Base-by-base conservation (phyloP, 495 filamentous ascomycete species). In the Geopyxis carbonaria region DNA sequence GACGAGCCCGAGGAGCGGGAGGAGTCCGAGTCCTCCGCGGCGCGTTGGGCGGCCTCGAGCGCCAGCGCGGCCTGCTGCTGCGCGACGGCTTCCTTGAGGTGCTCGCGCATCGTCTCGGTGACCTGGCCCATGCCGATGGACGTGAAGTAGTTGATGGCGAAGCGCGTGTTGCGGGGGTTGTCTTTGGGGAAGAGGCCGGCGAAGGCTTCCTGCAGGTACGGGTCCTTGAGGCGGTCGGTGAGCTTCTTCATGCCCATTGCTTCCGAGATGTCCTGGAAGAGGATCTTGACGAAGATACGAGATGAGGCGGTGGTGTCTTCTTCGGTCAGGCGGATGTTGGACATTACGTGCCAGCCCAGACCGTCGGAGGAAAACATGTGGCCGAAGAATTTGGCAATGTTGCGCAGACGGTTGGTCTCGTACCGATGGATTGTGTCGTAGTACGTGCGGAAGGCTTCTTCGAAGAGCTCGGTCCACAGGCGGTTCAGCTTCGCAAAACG, bases 101-200 rank as follows among this genome's bases (percentile, higher is more conserved):
- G 74, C 47, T 84, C 81, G 49, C 89, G 74, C 87, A 95, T 93
- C 47, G 84, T 80, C 47, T 95, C 91, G 9, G 89, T 99, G 46
- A 99, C 61, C 22, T 68, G 72, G 59, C 89, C 89, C 76, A 99
- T 85, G 43, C 84, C 83, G 56, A 99, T 87, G 48, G 80, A 83
- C 5, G 89, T 99, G 59, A 95, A 95, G 63, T 92, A 99, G 59
- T 99, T 99, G 72, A 95, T 91, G 14, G 87, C 81, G 65, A 99
- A 99, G 30, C 89, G 75, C 10, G 82, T 87, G 59, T 93, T 83
- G 41, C 78, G 73, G 5, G 82, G 73, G 51, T 87, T 81, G 52
- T 94, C 83, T 23, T 59, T 75, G 0, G 89, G 91, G 69, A 99
- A 99, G 6, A 99, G 61, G 35, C 91, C 87, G 21, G 78, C 69